Percentiles rank a stretch among this genome's conserved stretches.
Evolutionary conservation across 768 basidiomycete species (phyloP).

Genomic region (Agrocybe pediades): DNA sequence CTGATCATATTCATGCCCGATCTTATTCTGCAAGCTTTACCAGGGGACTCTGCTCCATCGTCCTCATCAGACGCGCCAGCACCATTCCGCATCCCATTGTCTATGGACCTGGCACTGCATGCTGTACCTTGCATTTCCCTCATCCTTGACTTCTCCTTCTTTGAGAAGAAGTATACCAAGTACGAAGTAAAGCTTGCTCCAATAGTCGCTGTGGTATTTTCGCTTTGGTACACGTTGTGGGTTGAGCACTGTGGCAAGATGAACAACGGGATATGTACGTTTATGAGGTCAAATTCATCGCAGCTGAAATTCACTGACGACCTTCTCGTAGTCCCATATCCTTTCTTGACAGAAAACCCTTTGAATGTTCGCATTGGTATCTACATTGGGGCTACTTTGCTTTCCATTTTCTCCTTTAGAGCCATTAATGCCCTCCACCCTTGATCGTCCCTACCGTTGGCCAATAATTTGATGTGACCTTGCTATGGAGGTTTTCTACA

Average conservation of each 20-base stretch:
- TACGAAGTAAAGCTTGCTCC: constrained; percentile 31
- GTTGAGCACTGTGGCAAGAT: constrained; percentile 65
- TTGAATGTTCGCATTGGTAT: constrained; percentile 55
- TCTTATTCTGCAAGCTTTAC: constrained; percentile 42
- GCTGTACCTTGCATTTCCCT: constrained; percentile 59
- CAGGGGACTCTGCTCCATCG: constrained; percentile 22
- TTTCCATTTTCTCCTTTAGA: constrained; percentile 60
- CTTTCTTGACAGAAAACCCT: constrained; percentile 70
- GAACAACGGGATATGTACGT: constrained; percentile 71
- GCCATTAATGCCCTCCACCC: constrained; percentile 59
- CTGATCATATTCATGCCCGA: constrained; percentile 55
- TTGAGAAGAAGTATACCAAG: constrained; percentile 57
- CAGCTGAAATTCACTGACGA: neutral
- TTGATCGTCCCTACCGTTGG: too few species aligned
- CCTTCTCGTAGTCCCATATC: constrained; percentile 69
- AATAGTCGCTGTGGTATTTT: constrained; percentile 26
- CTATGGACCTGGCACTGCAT: constrained; percentile 67
- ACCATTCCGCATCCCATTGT: constrained; percentile 47
- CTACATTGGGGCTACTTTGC: constrained; percentile 51
- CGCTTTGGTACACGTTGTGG: constrained; percentile 59
- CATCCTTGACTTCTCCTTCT: constrained; percentile 65
- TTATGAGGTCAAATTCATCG: neutral
- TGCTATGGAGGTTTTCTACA: too few species aligned
- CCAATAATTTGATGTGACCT: too few species aligned
- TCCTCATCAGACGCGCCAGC: constrained; percentile 28